Evolutionary conservation across 2,329 filamentous ascomycete genomes (phyloP), one percentile per base, ranked within the genome.

Genomic region (Ophiostoma triangulosporum): DNA sequence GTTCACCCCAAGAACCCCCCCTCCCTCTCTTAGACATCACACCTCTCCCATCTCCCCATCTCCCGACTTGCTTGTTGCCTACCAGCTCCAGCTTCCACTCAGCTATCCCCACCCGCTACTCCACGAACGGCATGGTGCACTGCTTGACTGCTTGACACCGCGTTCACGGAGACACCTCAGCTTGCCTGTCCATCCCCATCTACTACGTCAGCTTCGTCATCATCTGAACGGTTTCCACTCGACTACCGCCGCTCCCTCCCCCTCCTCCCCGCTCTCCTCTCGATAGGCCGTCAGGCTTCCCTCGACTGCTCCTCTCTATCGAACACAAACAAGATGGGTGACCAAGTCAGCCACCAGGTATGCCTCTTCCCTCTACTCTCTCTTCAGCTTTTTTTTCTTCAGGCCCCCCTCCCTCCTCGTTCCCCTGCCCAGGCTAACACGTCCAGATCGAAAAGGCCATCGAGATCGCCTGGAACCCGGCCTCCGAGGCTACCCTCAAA

Each of bases 361-460:
- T 26, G 22, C 5, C 15, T 6, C 38, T 12, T 17, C 20, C 20
- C 29, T 11, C 29, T 11, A 31, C 6, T 31, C 29, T 31, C 29
- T 31, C 29, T 31, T 31, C 12, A 31, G 29, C 12, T 36, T 8
- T n/a, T n/a, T 24, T 26, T 33, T n/a, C n/a, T n/a, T n/a, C n/a
- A n/a, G n/a, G n/a, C 32, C 24, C 46, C 20, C 4, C 15, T 17
- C 27, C 15, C 17, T 8, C 36, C 12, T 11, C n/a, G 3, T 29
- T 7, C 22, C 32, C 43, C 11, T 29, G 7, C 29, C 31, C 3
- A 17, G 6, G 7, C 27, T 46, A 26, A 51, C 48, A 12, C 5
- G 40, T 48, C 15, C 64, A 96, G 88, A 83, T 96, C 69, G 86
- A 93, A 72, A 91, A 88, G 73, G 93, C 93, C 69, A 93, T 97